These are phyloP conservation scores for Picochlorum costavermella DNA, from an alignment of 139 green algal species.

Conservation along the genomic window DNA sequence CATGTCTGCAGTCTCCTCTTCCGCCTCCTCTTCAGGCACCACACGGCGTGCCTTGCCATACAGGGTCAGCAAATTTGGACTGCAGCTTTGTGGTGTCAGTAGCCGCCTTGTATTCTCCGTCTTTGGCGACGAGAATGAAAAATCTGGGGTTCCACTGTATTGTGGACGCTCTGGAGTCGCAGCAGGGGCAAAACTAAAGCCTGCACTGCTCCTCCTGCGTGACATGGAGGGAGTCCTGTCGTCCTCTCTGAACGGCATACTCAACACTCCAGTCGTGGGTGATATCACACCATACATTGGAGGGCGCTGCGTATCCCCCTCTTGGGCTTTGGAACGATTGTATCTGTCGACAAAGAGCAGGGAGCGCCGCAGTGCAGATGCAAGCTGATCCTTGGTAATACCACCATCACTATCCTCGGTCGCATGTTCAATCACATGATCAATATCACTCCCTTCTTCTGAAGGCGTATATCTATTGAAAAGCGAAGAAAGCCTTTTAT, in stretches of 20 bases:
- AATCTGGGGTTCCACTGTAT: no score
- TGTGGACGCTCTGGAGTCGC: slow-evolving; percentile 2
- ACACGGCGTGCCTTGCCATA: not conserved
- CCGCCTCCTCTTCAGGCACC: not conserved
- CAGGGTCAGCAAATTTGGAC: not conserved
- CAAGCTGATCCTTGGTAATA: slow-evolving; percentile 1
- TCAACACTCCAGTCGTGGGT: not conserved
- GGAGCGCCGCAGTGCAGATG: not conserved
- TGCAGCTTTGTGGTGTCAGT: not conserved
- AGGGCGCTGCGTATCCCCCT: not conserved
- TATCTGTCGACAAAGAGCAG: not conserved
- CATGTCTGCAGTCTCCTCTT: not conserved
- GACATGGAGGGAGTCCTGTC: not conserved
- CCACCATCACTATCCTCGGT: not conserved
- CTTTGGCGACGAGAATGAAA: not conserved
- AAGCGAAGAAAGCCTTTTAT: slow-evolving; percentile 21
- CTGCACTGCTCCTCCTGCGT: no score
- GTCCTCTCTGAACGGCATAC: not conserved
- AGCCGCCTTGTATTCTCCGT: not conserved
- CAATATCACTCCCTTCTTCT: not conserved
- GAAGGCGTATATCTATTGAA: slow-evolving; percentile 19
- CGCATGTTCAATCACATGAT: not conserved
- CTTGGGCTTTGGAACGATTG: not conserved
- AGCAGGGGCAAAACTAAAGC: slow-evolving; percentile 1
- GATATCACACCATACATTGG: slow-evolving; percentile 4